Percentiles rank a stretch among this genome's conserved stretches.
Conservation (phyloP, 169 alveolate genomes). For the Eimeria sp. region DNA sequence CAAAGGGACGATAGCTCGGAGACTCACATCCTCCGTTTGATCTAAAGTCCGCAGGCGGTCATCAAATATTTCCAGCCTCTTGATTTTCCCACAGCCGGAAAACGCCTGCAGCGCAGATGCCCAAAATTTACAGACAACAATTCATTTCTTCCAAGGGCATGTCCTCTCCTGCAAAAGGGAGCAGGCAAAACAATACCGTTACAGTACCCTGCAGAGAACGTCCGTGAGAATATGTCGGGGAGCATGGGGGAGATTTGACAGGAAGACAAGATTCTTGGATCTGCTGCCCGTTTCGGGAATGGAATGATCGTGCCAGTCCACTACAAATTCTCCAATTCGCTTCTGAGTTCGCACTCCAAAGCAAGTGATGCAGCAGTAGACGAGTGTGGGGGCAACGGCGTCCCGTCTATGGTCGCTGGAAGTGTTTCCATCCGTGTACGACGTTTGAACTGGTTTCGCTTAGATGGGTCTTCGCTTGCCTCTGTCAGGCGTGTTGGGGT, state of each 20-base stretch:
- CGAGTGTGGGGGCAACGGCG: not conserved
- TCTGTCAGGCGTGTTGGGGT: conserved; percentile 80
- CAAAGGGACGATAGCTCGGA: not conserved
- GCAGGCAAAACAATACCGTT: not conserved
- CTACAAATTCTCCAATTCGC: conserved; percentile 80
- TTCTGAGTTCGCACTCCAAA: conserved; percentile 41
- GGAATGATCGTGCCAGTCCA: conserved; percentile 70
- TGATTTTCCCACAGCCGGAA: conserved; percentile 80
- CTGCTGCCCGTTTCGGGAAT: conserved; percentile 74
- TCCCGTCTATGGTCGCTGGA: no score
- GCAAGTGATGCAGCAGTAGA: not conserved
- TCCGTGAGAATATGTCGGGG: conserved; percentile 69
- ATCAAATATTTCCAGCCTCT: conserved; percentile 72
- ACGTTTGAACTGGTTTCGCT: not conserved
- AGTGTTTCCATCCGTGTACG: no score
- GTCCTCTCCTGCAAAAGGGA: not conserved
- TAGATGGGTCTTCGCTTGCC: conserved; percentile 14
- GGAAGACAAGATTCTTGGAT: conserved; percentile 77
- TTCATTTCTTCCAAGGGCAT: not conserved
- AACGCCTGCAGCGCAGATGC: conserved; percentile 62
- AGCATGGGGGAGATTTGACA: conserved; percentile 81
- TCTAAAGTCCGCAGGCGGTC: conserved; percentile 83
- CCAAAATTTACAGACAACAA: not conserved
- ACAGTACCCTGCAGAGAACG: conserved; percentile 54
- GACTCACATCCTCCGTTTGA: conserved; percentile 76